phyloP scores from a whole-genome alignment of 208 protist species.

The Trypanosoma melophagium region DNA sequence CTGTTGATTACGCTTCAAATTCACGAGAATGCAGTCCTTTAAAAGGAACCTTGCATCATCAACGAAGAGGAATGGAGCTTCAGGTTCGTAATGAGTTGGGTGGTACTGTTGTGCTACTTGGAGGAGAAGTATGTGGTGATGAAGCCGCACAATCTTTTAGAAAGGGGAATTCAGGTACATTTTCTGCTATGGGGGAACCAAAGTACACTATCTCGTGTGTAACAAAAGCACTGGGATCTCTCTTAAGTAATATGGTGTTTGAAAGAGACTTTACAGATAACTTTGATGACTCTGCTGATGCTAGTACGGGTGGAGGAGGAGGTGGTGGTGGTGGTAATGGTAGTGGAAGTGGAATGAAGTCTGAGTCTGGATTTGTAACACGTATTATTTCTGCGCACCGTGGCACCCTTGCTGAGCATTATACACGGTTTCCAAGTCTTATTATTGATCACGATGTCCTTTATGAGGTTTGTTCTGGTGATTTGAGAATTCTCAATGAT shows the following conservation, averaged over 20 bases:
- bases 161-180: background rate
- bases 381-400: conserved; percentile 3
- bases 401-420: background rate
- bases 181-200: background rate
- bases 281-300: no score
- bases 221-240: conserved; percentile 23
- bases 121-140: conserved; percentile 1
- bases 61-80: conserved; percentile 27
- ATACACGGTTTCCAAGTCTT: conserved; percentile 37
- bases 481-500: conserved; percentile 40
- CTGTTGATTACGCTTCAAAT: no score
- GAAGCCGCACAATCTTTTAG: background rate
- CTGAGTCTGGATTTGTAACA: conserved; percentile 9
- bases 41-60: conserved; percentile 3
- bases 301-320: no score
- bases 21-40: no score
- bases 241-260: conserved; percentile 28
- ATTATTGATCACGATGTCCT: conserved; percentile 37
- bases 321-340: background rate
- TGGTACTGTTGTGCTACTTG: conserved; percentile 48
- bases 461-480: conserved; percentile 53
- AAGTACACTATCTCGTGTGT: conserved; percentile 4
- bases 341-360: background rate
- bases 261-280: background rate
- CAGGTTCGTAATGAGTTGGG: conserved; percentile 53